These are phyloP conservation scores for Tolypocladium pustulatum DNA, from an alignment of 2,329 filamentous ascomycete genomes.

Conservation along the genomic window DNA sequence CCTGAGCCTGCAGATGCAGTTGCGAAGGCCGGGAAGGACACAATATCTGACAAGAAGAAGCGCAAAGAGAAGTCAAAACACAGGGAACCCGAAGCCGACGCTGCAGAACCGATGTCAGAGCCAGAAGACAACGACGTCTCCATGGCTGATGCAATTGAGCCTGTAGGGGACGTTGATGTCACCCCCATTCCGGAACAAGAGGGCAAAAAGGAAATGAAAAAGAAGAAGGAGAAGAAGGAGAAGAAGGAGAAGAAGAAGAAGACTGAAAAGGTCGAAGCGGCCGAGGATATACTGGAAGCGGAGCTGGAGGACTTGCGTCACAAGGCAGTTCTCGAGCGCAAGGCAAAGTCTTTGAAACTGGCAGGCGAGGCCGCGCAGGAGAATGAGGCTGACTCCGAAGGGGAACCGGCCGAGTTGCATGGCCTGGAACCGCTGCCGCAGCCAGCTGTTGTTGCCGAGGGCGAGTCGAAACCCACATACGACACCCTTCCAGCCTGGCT, in stretches of 20 bases:
- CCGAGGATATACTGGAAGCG: slow-evolving; percentile 13
- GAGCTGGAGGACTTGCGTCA: slow-evolving; percentile 26
- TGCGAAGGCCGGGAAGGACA: background rate
- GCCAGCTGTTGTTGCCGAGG: slow-evolving; percentile 50
- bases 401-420: slow-evolving; percentile 40
- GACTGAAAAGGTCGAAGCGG: slow-evolving; percentile 14
- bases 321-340: slow-evolving; percentile 43
- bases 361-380: slow-evolving; percentile 28
- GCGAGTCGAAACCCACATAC: slow-evolving; percentile 53
- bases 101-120: background rate
- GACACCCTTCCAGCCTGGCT: slow-evolving; percentile 77
- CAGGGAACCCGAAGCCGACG: background rate
- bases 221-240: slow-evolving; percentile 7
- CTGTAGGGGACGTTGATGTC: background rate
- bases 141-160: slow-evolving; percentile 2
- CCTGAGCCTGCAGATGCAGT: background rate
- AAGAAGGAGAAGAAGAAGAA: slow-evolving; percentile 8
- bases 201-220: slow-evolving; percentile 3
- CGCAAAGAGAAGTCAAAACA: background rate
- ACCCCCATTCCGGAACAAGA: background rate
- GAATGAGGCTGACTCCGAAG: slow-evolving; percentile 16
- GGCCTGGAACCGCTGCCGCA: slow-evolving; percentile 77
- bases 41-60: background rate
- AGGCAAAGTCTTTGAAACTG: slow-evolving; percentile 42
- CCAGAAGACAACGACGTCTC: background rate